Percentiles rank a stretch among this genome's conserved stretches.
Evolutionary conservation across 805 yeast genomes (phyloP).

Genomic region (Hanseniaspora nectarophila): DNA sequence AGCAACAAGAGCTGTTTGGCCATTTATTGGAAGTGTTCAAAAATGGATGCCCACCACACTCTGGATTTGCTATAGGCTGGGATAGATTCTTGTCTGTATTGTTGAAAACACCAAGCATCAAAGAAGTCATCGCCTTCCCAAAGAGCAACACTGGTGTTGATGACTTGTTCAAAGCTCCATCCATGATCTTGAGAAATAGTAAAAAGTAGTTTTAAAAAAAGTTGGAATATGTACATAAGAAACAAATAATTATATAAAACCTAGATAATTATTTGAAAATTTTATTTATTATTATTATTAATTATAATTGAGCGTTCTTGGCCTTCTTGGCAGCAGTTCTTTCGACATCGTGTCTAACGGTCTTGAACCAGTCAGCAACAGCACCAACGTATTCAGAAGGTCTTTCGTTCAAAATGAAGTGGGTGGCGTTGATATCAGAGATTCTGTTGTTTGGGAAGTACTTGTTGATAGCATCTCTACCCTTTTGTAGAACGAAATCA

Average conservation of each 20-base stretch:
- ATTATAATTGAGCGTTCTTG: slow-evolving; percentile 6
- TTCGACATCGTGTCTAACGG: slow-evolving; percentile 18
- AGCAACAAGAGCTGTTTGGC: slow-evolving; percentile 46
- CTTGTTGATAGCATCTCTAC: slow-evolving; percentile 20
- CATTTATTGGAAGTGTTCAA: slow-evolving; percentile 72
- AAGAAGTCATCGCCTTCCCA: slow-evolving; percentile 95
- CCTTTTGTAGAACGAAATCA: slow-evolving; percentile 29
- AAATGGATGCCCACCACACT: slow-evolving; percentile 97
- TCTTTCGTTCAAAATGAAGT: slow-evolving; percentile 33
- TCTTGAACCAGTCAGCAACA: slow-evolving; percentile 23
- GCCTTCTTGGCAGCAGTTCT: slow-evolving; percentile 6
- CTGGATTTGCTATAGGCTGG: slow-evolving; percentile 91
- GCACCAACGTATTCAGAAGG: slow-evolving; percentile 25
- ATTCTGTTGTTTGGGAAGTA: slow-evolving; percentile 25
- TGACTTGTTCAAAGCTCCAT: slow-evolving; percentile 78
- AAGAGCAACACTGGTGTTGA: slow-evolving; percentile 83
- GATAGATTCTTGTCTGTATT: slow-evolving; percentile 89
- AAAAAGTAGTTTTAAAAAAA: neutral
- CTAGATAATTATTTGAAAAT: too few species aligned
- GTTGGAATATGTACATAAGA: slow-evolving; percentile 7
- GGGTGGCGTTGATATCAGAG: slow-evolving; percentile 23
- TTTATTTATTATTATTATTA: neutral
- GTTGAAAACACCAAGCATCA: slow-evolving; percentile 58
- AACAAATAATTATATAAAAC: too few species aligned
- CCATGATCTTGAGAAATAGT: slow-evolving; percentile 23